These are phyloP conservation scores for Sordaria brevicollis DNA, from an alignment of 495 filamentous ascomycete genomes.

Conservation along the genomic window DNA sequence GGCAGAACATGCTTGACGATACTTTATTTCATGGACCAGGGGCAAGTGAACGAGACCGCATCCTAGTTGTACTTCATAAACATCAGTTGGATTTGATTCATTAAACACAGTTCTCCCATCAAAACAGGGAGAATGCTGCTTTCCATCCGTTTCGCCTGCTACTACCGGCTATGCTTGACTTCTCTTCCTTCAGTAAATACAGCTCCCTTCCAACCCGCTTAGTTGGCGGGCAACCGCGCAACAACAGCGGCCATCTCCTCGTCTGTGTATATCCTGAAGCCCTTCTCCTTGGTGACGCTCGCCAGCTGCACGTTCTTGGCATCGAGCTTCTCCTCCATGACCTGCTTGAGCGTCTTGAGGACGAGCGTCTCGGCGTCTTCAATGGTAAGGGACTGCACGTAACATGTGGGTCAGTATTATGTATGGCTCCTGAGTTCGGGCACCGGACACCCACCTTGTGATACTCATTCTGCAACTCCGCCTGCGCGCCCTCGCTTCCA, in stretches of 20 bases:
- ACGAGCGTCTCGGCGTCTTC: slow-evolving; percentile 89
- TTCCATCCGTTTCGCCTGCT: not conserved
- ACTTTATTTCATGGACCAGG: not conserved
- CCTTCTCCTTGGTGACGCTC: slow-evolving; percentile 93
- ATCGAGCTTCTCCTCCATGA: slow-evolving; percentile 99
- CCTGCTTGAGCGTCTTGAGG: slow-evolving; percentile 96
- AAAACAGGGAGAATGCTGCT: not conserved
- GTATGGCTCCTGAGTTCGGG: not conserved
- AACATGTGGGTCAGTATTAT: slow-evolving; percentile 1
- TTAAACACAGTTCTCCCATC: not conserved
- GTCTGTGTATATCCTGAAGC: slow-evolving; percentile 95
- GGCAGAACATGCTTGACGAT: too few relatives aligned
- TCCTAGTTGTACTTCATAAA: not conserved
- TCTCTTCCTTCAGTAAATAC: not conserved
- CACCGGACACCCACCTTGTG: slow-evolving; percentile 52
- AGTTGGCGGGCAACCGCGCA: slow-evolving; percentile 54
- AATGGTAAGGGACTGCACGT: slow-evolving; percentile 67
- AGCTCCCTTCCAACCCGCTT: slow-evolving; percentile 1
- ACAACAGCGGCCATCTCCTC: slow-evolving; percentile 93
- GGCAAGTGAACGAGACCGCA: not conserved
- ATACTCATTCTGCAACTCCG: slow-evolving; percentile 95
- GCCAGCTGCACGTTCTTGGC: slow-evolving; percentile 97
- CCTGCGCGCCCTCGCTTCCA: slow-evolving; percentile 92
- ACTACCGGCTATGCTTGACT: not conserved
- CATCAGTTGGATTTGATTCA: not conserved